A percentile compares a stretch with the other conserved stretches of the same genome.
These are phyloP conservation scores for Cyberlindnera lachancei DNA, from an alignment of 805 yeast species.

Conservation along the genomic window DNA sequence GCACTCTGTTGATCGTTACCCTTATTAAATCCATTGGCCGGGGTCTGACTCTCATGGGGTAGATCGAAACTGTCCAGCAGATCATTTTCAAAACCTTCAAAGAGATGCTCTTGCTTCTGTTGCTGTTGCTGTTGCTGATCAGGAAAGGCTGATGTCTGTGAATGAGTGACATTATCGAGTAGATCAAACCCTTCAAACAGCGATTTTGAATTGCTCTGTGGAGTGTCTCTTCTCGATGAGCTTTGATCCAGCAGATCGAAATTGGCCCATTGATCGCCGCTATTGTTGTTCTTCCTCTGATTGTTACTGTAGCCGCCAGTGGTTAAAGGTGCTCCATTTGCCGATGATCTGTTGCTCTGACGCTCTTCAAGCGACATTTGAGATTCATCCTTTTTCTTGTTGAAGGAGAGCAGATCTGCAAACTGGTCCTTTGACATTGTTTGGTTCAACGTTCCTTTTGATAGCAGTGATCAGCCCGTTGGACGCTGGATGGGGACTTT, in stretches of 20 bases:
- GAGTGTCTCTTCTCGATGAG: conserved; percentile 2
- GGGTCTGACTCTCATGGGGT: conserved; percentile 2
- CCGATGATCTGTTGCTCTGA: conserved; percentile 14
- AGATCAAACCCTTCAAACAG: conserved; percentile 20
- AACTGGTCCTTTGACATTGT: conserved; percentile 20
- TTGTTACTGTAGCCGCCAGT: too few species aligned
- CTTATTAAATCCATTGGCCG: neutral
- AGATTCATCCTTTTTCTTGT: conserved; percentile 20
- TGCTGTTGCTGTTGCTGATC: conserved; percentile 2
- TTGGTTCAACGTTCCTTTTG: too few species aligned
- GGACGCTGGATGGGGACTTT: too few species aligned
- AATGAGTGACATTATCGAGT: too few species aligned
- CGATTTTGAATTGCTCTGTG: conserved; percentile 2
- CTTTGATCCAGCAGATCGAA: conserved; percentile 28
- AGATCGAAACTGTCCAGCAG: conserved; percentile 15
- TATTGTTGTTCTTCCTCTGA: neutral
- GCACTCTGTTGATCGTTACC: neutral
- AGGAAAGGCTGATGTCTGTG: neutral
- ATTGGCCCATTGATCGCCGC: conserved; percentile 25
- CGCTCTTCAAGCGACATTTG: conserved; percentile 29
- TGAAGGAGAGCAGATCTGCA: conserved; percentile 18
- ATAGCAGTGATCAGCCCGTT: too few species aligned
- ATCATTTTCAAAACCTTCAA: conserved; percentile 18
- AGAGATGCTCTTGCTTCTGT: conserved; percentile 8
- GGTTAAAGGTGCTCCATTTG: conserved; percentile 1